These are phyloP conservation scores for Thinopyrum elongatum DNA, from an alignment of 176 grass and related monocot species.

Conservation along the genomic window DNA sequence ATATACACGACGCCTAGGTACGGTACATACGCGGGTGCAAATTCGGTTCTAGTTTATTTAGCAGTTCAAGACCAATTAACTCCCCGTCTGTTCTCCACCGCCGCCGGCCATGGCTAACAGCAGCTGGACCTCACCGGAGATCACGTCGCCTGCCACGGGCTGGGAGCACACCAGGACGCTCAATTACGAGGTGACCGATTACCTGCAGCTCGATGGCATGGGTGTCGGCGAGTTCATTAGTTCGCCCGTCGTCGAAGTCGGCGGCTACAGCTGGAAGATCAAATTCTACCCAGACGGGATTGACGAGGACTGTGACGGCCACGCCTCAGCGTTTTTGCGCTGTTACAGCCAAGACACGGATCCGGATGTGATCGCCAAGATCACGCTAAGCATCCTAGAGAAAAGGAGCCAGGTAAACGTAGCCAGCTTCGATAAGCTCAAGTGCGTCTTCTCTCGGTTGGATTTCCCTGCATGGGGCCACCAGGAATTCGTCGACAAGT, in stretches of 20 bases:
- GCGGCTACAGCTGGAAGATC: slow-evolving; percentile 4
- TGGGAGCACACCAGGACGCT: not conserved
- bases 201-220: not conserved
- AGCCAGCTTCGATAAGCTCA: not conserved
- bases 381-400: not conserved
- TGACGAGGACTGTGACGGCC: not conserved
- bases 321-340: not conserved
- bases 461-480: too few species aligned
- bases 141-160: not conserved
- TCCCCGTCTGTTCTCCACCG: not conserved
- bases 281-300: not conserved
- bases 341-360: not conserved
- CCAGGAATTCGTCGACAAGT: not conserved
- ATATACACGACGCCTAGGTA: not conserved
- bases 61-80: too few species aligned
- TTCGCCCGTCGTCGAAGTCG: not conserved
- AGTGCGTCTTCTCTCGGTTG: not conserved
- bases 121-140: not conserved
- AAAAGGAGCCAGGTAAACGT: not conserved
- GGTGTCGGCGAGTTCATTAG: not conserved
- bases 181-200: not conserved
- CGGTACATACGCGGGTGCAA: not conserved
- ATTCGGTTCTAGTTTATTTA: not conserved
- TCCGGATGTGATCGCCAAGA: not conserved
- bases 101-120: not conserved